These are phyloP conservation scores for Groenewaldozyma auringiensis DNA, from an alignment of 1,139 yeast species.

Conservation along the genomic window DNA sequence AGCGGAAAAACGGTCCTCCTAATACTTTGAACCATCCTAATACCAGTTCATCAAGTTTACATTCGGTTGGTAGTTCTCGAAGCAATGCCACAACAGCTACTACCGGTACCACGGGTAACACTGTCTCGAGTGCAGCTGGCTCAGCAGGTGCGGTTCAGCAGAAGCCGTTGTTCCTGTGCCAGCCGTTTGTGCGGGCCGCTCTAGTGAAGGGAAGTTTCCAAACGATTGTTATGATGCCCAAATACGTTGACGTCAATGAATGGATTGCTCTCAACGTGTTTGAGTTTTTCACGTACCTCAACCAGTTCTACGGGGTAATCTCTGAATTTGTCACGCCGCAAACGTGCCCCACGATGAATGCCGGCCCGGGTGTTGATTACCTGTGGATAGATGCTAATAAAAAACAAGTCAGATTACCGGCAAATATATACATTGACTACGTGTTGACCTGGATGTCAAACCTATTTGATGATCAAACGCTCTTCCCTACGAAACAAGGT, in stretches of 20 bases:
- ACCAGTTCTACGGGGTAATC: conserved; percentile 81
- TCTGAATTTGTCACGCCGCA: conserved; percentile 87
- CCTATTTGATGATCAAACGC: conserved; percentile 78
- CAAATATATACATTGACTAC: conserved; percentile 84
- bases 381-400: conserved; percentile 78
- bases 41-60: neutral
- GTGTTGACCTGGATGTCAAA: conserved; percentile 86
- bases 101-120: no score
- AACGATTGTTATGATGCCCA: conserved; percentile 90
- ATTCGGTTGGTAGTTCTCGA: neutral
- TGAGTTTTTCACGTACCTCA: conserved; percentile 78
- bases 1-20: conserved; percentile 38
- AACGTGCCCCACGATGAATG: conserved; percentile 88
- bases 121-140: no score
- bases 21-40: conserved; percentile 1
- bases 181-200: conserved; percentile 90
- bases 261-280: conserved; percentile 93
- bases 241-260: conserved; percentile 87
- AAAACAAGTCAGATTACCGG: conserved; percentile 81
- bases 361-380: conserved; percentile 88
- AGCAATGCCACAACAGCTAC: neutral
- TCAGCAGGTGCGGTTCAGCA: conserved; percentile 10
- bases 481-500: conserved; percentile 87
- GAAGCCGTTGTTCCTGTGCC: conserved; percentile 69
- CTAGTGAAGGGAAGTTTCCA: conserved; percentile 95